phyloP scores from a whole-genome alignment of 345 rosid genomes.

The Lepidium sativum region DNA sequence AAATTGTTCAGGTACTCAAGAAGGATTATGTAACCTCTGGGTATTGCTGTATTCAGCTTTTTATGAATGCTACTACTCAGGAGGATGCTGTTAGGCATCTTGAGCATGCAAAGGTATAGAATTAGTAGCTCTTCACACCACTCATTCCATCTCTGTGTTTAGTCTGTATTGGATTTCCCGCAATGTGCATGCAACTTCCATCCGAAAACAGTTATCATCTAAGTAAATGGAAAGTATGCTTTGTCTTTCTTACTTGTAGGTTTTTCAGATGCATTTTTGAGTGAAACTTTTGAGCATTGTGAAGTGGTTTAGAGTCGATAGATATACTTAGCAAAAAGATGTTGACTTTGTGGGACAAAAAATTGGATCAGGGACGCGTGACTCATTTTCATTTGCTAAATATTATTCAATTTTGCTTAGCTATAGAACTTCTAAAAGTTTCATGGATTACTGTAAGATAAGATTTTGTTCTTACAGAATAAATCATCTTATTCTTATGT shows the following conservation, averaged over 20 bases:
- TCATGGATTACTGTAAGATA: background rate
- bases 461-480: background rate
- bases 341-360: background rate
- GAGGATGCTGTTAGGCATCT: conserved; percentile 91
- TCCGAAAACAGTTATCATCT: background rate
- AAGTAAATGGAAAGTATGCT: background rate
- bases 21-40: conserved; percentile 96
- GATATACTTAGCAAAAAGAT: background rate
- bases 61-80: conserved; percentile 78
- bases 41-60: conserved; percentile 85
- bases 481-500: background rate
- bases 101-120: conserved; percentile 76
- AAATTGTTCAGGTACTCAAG: conserved; percentile 66
- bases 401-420: background rate
- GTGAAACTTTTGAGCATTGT: background rate
- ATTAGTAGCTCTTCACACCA: background rate
- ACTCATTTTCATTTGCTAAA: background rate
- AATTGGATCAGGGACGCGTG: background rate
- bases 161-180: background rate
- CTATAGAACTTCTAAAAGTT: background rate
- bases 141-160: conserved; percentile 10
- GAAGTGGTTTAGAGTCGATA: background rate
- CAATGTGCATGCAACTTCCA: background rate
- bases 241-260: background rate
- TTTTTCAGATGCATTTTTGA: background rate